A percentile compares a stretch with the other conserved stretches of the same genome.
phyloP scores from a whole-genome alignment of 495 filamentous ascomycete species.

The Penicillium salamii region DNA sequence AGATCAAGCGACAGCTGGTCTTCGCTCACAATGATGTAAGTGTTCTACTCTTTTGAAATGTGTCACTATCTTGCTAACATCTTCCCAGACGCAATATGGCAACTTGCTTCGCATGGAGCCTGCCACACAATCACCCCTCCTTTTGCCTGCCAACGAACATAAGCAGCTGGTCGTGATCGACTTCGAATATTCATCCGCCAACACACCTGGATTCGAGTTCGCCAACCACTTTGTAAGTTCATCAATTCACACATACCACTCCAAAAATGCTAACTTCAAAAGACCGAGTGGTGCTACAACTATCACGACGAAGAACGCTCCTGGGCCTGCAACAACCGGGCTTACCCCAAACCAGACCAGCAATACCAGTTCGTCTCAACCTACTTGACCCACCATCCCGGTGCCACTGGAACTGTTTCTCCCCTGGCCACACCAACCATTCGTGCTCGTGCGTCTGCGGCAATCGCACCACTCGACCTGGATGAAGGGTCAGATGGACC shows the following conservation, averaged over 20 bases:
- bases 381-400: constrained; percentile 77
- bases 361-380: constrained; percentile 80
- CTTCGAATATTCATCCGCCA: constrained; percentile 96
- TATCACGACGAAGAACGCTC: constrained; percentile 72
- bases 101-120: constrained; percentile 93
- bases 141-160: constrained; percentile 86
- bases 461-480: constrained; percentile 34
- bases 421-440: constrained; percentile 50
- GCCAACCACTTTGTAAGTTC: constrained; percentile 88
- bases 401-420: constrained; percentile 50
- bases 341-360: constrained; percentile 76
- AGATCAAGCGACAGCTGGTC: constrained; percentile 71
- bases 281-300: constrained; percentile 96
- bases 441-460: constrained; percentile 30
- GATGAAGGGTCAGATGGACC: constrained; percentile 28
- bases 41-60: constrained; percentile 6
- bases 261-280: constrained; percentile 3
- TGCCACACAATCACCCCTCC: constrained; percentile 77
- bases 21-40: constrained; percentile 98
- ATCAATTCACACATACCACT: not conserved
- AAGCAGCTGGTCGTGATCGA: constrained; percentile 96
- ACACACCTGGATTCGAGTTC: constrained; percentile 83
- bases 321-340: constrained; percentile 61
- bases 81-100: constrained; percentile 85
- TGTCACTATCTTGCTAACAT: constrained; percentile 11